Base-by-base conservation (phyloP, 1,284 basidiomycete genomes). In the Cutaneotrichosporon sp. region DNA sequence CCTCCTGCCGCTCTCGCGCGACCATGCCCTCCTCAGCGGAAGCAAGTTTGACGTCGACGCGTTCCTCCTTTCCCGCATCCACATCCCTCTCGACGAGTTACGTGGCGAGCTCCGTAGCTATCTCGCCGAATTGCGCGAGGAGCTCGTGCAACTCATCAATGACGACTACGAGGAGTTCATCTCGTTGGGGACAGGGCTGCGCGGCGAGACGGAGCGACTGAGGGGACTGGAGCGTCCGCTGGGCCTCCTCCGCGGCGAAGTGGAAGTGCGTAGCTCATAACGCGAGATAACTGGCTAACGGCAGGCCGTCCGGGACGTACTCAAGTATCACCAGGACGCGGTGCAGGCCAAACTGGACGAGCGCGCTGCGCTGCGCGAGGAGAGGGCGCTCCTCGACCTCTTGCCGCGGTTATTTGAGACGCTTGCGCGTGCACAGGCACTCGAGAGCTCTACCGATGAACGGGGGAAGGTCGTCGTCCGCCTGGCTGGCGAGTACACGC, bases 131-230 rank as follows among this genome's bases (percentile, higher is more conserved):
- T 82, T 99, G 70, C 92, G 95, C 74, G 90, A 94, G 76, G 93
- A 97, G 76, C 86, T 99, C 34, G 92, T 97, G 34, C 88, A 88
- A 74, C 87, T 98, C 75, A 97, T 99, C 79, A 97, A 99, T 78
- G 90, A 94, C 73, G 95, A 98, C 81, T 98, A 98, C 79, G 93
- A 94, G 78, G 94, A 94, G 52, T 98, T 98, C 78, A 97, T 99
- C 70, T 92, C 90, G 70, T 84, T 99, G 30, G 95, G 94, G 69
- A 94, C 90, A 2, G 91, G 94, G 70, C 77, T 97, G 68, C 84
- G 88, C 65, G 91, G 90, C 36, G 93, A 97, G 78, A 91, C 90
- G 2, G 83, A 83, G 55, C 84, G 90, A 66, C 76, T 95, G 71
- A 84, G 86, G 67, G 82, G 85, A 60, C 77, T 96, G 61, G 86